Base-by-base conservation (phyloP, 1,284 basidiomycete species). In the Cystobasidiaceae sp. region DNA sequence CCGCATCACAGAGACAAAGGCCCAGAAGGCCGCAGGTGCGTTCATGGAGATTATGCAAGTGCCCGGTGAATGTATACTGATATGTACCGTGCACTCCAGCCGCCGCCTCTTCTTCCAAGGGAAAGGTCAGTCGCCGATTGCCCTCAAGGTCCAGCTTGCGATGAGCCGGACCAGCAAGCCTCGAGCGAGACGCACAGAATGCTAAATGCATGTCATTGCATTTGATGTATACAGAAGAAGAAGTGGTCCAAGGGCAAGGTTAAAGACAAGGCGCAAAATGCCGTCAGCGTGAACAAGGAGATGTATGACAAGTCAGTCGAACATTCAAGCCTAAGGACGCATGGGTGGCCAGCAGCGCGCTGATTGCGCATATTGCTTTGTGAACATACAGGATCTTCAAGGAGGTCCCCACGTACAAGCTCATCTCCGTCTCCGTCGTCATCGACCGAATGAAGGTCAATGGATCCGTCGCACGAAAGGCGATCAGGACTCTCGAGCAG, bases 391-490 rank as follows among this genome's bases (percentile, higher is more conserved):
- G 61, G 77, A 93, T 97, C 83, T 80, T 97, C 76, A 98, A 98
- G 86, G 96, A 99, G 81, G 93, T 94, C 80, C 96, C 96, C 52
- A 94, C 93, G 78, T 99, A 94, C 91, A 91, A 92, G 78, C 90
- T 98, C 84, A 93, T 98, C 86, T 90, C 88, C 77, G 44, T 46
- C 46, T 88, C 86, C 74, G 93, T 93, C 80, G 87, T 98, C 80
- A 97, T 99, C 77, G 96, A 99, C 82, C 87, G 96, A 74, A 82
- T 93, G 77, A 93, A 93, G 81, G 84, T 99, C 81, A 94, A 93
- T 80, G 96, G 94, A 69, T 90, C 87, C 75, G 83, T 98, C 75
- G 94, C 94, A 59, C 90, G 96, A 70, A 80, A 90, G 72, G 93
- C 92, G 67, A 97, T 99, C 80, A 83, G 83, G 73, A 90, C 94